Evolutionary conservation across 1,139 yeast genomes (phyloP).

Genomic region (Saccharomyces hybrid): DNA sequence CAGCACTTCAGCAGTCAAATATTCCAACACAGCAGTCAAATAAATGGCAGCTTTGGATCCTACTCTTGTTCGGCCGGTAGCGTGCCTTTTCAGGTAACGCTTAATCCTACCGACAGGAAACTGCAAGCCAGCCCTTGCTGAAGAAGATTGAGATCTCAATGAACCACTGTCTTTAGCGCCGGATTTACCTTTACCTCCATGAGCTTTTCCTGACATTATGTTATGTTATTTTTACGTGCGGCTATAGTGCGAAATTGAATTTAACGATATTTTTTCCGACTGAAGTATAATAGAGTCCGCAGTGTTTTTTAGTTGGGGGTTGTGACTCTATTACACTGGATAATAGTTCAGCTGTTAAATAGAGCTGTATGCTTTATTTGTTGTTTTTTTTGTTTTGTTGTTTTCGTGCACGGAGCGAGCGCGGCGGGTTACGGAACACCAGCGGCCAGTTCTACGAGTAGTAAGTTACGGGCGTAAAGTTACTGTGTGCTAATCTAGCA

Average conservation of each 20-base stretch:
- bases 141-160: slow-evolving; percentile 71
- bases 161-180: slow-evolving; percentile 56
- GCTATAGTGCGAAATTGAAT: not conserved
- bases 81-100: slow-evolving; percentile 85
- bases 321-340: not conserved
- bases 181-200: slow-evolving; percentile 94
- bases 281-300: not conserved
- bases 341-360: not conserved
- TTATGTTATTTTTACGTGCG: not conserved
- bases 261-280: not conserved
- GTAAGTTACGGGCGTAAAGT: not conserved
- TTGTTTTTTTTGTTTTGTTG: not conserved
- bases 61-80: slow-evolving; percentile 90
- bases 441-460: not conserved
- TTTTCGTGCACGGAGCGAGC: not conserved
- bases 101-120: slow-evolving; percentile 99
- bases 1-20: slow-evolving; percentile 94
- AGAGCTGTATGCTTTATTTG: not conserved
- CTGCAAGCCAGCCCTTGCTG: slow-evolving; percentile 95
- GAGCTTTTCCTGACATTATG: slow-evolving; percentile 88
- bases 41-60: slow-evolving; percentile 98
- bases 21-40: slow-evolving; percentile 93
- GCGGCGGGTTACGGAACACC: not conserved
- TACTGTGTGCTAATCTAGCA: not conserved
- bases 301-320: not conserved